Evolutionary conservation across 2,329 filamentous ascomycete species (phyloP).

Genomic region (Emergomyces orientalis): DNA sequence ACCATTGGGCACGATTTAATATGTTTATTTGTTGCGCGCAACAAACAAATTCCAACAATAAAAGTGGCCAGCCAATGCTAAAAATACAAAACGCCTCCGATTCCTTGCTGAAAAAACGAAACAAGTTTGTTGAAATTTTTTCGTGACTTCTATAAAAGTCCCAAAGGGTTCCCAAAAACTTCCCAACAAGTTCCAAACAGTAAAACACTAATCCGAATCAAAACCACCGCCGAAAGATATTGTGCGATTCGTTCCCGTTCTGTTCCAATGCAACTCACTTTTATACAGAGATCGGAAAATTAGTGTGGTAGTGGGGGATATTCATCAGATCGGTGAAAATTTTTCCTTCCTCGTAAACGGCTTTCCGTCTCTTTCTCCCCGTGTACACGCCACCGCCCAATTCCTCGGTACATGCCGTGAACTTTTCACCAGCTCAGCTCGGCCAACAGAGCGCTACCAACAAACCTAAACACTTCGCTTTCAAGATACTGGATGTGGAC

Average conservation of each 20-base stretch:
- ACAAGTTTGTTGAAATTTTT: neutral
- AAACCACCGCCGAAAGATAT: neutral
- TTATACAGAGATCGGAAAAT: neutral
- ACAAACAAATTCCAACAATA: neutral
- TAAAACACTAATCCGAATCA: neutral
- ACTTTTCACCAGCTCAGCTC: conserved; percentile 14
- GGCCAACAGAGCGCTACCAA: conserved; percentile 14
- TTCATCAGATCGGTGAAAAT: neutral
- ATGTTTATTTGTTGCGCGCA: neutral
- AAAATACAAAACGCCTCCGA: neutral
- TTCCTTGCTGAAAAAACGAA: neutral
- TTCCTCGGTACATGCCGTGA: neutral
- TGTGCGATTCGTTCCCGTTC: neutral
- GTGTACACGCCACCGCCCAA: too few species aligned
- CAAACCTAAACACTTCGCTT: conserved; percentile 11
- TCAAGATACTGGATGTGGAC: conserved; percentile 12
- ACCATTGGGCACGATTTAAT: neutral
- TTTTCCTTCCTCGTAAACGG: neutral
- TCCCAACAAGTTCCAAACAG: neutral
- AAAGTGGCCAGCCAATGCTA: neutral
- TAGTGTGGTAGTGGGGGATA: neutral
- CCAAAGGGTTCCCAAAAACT: too few species aligned
- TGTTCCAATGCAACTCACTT: neutral
- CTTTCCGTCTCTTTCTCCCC: neutral
- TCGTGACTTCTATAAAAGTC: neutral